These are phyloP conservation scores for Orbilia javanica DNA, from an alignment of 2,329 filamentous ascomycete species.

Conservation along the genomic window DNA sequence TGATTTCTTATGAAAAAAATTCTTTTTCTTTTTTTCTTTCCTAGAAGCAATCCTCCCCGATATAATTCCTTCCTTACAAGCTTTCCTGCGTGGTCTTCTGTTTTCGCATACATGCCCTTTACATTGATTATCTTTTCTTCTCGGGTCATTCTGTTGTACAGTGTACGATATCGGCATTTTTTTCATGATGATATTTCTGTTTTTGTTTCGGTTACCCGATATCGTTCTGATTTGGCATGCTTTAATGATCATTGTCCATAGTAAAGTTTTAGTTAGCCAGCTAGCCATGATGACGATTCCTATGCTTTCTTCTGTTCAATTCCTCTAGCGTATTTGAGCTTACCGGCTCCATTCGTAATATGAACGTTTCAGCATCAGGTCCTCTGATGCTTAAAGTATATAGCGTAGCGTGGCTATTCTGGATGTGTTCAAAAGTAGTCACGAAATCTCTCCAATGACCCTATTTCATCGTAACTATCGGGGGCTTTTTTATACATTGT, in stretches of 20 bases:
- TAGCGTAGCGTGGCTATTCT: too few relatives aligned
- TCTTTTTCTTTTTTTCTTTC: background rate
- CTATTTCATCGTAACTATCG: background rate
- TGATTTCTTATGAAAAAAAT: background rate
- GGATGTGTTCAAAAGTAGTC: background rate
- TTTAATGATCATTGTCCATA: background rate
- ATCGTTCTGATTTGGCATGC: background rate
- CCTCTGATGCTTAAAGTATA: too few relatives aligned
- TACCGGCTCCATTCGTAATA: too few relatives aligned
- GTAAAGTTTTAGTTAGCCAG: background rate
- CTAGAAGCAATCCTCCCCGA: background rate
- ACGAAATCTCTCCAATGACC: background rate
- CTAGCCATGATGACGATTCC: background rate
- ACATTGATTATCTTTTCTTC: background rate
- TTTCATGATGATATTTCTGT: background rate
- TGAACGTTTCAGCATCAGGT: too few relatives aligned
- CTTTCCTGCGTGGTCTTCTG: background rate
- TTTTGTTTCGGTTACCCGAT: background rate
- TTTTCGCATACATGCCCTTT: background rate
- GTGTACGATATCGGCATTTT: conserved; percentile 5
- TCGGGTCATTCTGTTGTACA: background rate
- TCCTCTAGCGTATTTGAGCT: too few relatives aligned
- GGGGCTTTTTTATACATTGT: background rate
- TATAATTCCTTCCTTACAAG: background rate
- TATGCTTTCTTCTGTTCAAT: background rate